Conservation (phyloP, 257 asterid genomes). For the Cordia subcordata region DNA sequence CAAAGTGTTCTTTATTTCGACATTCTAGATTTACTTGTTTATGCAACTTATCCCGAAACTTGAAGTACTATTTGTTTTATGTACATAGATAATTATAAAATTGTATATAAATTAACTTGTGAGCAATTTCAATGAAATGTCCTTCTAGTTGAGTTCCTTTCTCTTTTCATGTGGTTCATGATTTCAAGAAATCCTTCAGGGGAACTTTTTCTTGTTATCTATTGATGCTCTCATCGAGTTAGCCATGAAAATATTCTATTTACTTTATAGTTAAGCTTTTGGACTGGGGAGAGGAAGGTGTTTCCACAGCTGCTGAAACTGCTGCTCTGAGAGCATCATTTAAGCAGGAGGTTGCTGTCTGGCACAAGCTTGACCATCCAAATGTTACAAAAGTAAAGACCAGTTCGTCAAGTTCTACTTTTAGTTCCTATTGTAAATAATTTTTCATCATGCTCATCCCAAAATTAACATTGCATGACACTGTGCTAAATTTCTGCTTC, state of each 20-base stretch:
- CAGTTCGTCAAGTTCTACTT: not conserved
- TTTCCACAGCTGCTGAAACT: conserved; percentile 76
- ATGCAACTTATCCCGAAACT: no score
- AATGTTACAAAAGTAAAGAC: conserved; percentile 12
- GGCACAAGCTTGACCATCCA: conserved; percentile 87
- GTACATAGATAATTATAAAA: no score
- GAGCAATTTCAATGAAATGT: no score
- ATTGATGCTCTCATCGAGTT: not conserved
- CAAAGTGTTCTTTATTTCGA: no score
- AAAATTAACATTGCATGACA: not conserved
- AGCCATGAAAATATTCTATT: not conserved
- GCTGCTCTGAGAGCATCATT: conserved; percentile 72
- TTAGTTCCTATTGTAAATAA: no score
- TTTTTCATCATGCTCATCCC: no score
- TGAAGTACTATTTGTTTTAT: no score
- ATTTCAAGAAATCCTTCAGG: no score
- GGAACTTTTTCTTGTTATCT: not conserved
- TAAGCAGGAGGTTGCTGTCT: conserved; percentile 77
- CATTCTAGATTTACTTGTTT: no score
- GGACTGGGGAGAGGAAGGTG: conserved; percentile 96
- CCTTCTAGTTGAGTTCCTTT: no score
- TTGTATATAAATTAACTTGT: no score
- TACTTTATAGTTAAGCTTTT: conserved; percentile 54
- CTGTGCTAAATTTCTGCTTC: not conserved
- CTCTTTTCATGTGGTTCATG: no score